Conservation (phyloP, 805 yeast genomes). For the Starmerella vaccinii region DNA sequence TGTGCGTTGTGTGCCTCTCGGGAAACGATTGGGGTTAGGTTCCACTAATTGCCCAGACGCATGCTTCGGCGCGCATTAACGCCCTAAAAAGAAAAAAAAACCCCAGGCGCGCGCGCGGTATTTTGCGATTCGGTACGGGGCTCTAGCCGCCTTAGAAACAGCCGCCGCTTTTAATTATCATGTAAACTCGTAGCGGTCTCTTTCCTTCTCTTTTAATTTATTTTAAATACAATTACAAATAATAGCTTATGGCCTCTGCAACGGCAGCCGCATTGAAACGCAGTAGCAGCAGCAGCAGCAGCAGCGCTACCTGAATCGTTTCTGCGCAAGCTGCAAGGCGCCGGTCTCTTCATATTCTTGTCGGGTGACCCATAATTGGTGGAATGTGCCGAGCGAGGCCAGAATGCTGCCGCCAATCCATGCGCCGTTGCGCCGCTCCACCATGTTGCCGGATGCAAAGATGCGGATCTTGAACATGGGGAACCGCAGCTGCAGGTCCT, state of each 20-base stretch:
- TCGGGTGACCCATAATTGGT: slow-evolving; percentile 90
- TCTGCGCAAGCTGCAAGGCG: slow-evolving; percentile 63
- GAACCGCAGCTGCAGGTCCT: slow-evolving; percentile 56
- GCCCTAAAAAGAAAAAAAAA: no score
- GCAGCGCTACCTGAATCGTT: slow-evolving; percentile 64
- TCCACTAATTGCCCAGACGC: background rate
- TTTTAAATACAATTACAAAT: background rate
- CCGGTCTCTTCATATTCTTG: slow-evolving; percentile 85
- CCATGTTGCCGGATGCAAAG: slow-evolving; percentile 60
- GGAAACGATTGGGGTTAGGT: slow-evolving; percentile 3
- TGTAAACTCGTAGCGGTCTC: no score
- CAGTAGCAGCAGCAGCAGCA: no score
- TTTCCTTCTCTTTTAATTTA: no score
- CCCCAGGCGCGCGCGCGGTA: no score
- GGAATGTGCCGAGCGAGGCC: slow-evolving; percentile 84
- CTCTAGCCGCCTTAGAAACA: no score
- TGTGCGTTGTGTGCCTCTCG: background rate
- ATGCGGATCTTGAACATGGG: slow-evolving; percentile 82
- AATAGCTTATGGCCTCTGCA: no score
- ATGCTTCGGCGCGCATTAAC: no score
- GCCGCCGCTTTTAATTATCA: no score
- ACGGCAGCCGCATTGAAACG: no score
- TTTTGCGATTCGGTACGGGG: no score
- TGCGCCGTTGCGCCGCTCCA: slow-evolving; percentile 68
- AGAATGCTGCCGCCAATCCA: slow-evolving; percentile 92